Percentiles rank a stretch among this genome's conserved stretches.
phyloP scores from a whole-genome alignment of 2,329 filamentous ascomycete species.

The Paracoccidioides lutzii region DNA sequence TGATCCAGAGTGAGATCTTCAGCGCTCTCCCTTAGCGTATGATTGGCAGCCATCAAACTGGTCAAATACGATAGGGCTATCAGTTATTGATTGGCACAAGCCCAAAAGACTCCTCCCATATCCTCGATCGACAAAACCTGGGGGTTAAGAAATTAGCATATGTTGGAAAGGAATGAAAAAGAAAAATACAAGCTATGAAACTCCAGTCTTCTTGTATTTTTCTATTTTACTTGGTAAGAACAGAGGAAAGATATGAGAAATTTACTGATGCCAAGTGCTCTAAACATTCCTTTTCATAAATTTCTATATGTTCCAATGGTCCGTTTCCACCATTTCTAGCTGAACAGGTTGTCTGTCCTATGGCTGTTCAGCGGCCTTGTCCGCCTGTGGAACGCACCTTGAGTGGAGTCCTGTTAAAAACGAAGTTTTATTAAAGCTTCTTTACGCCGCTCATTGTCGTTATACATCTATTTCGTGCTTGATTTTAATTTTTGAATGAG shows the following conservation, averaged over 20 bases:
- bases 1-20: neutral
- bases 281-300: neutral
- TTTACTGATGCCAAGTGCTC: neutral
- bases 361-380: neutral
- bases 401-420: conserved; percentile 9
- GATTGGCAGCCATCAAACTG: neutral
- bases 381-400: conserved; percentile 4
- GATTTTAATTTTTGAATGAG: neutral
- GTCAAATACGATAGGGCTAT: neutral
- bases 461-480: conserved; percentile 8
- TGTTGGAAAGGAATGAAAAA: neutral
- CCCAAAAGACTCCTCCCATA: neutral
- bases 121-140: neutral
- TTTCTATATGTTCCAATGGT: neutral
- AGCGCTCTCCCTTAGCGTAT: neutral
- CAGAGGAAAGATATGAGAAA: neutral
- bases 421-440: conserved; percentile 11
- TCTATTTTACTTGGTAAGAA: neutral
- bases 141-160: neutral
- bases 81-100: neutral
- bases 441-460: conserved; percentile 1
- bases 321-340: neutral
- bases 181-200: neutral
- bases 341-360: conserved; percentile 2
- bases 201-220: neutral